Conservation (phyloP, 108 stramenopile genomes). For the Pseudonitzschia multistriata region DNA sequence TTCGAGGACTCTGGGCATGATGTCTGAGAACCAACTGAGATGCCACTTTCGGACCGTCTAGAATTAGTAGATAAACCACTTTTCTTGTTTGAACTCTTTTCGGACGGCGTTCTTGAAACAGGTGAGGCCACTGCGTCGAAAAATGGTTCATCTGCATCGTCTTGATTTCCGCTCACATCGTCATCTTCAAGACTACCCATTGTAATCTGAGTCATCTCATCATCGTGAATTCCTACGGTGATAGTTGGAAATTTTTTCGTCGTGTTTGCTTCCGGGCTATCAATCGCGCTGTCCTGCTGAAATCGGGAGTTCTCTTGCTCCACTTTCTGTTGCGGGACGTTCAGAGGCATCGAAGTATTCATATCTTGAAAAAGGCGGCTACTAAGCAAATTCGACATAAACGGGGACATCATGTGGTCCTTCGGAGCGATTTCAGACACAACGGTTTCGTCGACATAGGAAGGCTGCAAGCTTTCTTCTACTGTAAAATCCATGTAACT, state of each 20-base stretch:
- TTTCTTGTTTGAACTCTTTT: conserved; percentile 1
- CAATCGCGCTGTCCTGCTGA: not conserved
- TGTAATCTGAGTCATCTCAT: conserved; percentile 40
- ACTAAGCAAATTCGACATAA: conserved; percentile 23
- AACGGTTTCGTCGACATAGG: conserved; percentile 8
- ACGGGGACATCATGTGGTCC: conserved; percentile 1
- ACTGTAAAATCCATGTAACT: conserved; percentile 35
- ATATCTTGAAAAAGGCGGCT: conserved; percentile 32
- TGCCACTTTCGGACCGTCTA: not conserved
- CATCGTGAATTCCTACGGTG: conserved; percentile 15
- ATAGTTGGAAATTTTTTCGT: conserved; percentile 18
- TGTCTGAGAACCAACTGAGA: not conserved
- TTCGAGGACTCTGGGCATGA: conserved; percentile 16
- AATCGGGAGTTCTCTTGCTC: not conserved
- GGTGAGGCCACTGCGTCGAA: conserved; percentile 14
- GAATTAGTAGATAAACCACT: not conserved
- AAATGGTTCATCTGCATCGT: conserved; percentile 3
- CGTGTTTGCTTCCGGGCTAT: not conserved
- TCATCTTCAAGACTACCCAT: conserved; percentile 26
- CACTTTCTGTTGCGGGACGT: not conserved
- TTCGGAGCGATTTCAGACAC: not conserved
- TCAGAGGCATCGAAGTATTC: not conserved
- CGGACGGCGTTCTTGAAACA: conserved; percentile 1
- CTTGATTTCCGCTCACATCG: not conserved
- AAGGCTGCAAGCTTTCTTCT: conserved; percentile 29